phyloP scores from a whole-genome alignment of 805 yeast species.

The Suhomyces kilbournensis region DNA sequence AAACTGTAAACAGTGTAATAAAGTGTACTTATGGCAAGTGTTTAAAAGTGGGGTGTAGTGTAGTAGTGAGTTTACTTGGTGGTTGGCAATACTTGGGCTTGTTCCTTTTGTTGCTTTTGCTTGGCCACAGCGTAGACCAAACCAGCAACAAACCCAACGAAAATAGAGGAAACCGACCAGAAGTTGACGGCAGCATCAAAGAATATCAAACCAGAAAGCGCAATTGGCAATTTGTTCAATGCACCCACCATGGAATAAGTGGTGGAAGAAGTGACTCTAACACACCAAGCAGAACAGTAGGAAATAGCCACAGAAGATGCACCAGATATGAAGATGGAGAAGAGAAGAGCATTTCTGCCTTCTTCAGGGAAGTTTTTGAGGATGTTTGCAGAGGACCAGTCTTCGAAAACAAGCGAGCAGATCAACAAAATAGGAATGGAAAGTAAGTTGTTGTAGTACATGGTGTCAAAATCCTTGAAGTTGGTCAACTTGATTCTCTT shows the following conservation, averaged over 20 bases:
- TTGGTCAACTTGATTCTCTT: conserved; percentile 96
- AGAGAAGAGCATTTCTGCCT: conserved; percentile 62
- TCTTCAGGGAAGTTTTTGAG: conserved; percentile 74
- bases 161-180: conserved; percentile 84
- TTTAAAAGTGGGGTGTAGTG: background rate
- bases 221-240: conserved; percentile 95
- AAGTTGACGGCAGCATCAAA: conserved; percentile 95
- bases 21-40: too few species aligned
- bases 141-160: conserved; percentile 94
- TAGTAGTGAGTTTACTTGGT: conserved; percentile 2
- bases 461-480: conserved; percentile 95
- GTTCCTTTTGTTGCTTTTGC: conserved; percentile 71
- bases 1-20: too few species aligned
- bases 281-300: conserved; percentile 99
- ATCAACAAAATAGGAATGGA: conserved; percentile 85
- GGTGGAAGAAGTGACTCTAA: conserved; percentile 96
- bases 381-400: conserved; percentile 86
- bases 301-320: conserved; percentile 94
- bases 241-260: conserved; percentile 99
- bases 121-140: conserved; percentile 93
- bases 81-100: conserved; percentile 7
- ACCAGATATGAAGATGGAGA: conserved; percentile 90
- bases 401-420: conserved; percentile 77
- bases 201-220: conserved; percentile 89
- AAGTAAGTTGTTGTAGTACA: conserved; percentile 94